Evolutionary conservation across 1,139 yeast species (phyloP).

Genomic region (Casaregolazyma lundiana): DNA sequence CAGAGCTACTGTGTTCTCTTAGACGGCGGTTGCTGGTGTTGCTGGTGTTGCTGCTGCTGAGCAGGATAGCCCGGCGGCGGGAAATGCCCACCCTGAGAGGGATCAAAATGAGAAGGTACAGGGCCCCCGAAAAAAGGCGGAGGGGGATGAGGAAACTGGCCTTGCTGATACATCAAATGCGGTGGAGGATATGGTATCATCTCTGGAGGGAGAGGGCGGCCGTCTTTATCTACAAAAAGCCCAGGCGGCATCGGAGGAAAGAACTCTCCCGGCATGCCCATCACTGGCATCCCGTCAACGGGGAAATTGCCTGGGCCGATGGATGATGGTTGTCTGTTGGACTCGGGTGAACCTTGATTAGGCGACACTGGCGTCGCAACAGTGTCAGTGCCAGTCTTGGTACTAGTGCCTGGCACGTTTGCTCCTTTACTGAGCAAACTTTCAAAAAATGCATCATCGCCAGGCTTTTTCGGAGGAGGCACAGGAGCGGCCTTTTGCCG

Average conservation of each 20-base stretch:
- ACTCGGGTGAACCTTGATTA: background rate
- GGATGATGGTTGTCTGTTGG: background rate
- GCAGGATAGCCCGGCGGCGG: conserved; percentile 14
- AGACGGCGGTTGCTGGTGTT: background rate
- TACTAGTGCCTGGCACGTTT: conserved; percentile 6
- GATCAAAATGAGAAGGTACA: conserved; percentile 17
- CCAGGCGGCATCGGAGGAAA: conserved; percentile 23
- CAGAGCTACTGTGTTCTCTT: background rate
- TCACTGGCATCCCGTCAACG: background rate
- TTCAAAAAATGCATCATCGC: conserved; percentile 29
- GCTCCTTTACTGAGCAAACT: conserved; percentile 26
- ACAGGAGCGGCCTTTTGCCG: conserved; percentile 6
- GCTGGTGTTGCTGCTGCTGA: conserved; percentile 12
- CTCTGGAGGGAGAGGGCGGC: conserved; percentile 14
- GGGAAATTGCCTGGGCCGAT: background rate
- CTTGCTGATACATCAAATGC: conserved; percentile 11
- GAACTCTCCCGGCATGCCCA: conserved; percentile 7
- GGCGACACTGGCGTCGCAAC: conserved; percentile 6
- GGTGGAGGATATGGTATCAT: conserved; percentile 19
- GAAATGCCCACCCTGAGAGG: conserved; percentile 11
- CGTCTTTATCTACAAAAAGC: conserved; percentile 20
- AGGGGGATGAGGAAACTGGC: conserved; percentile 14
- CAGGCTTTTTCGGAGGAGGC: conserved; percentile 14
- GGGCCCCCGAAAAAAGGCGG: conserved; percentile 18
- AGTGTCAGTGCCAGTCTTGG: no score